A percentile compares a stretch with the other conserved stretches of the same genome.
Evolutionary conservation across 176 grass and related monocot species (phyloP).

Genomic region (Ensete ventricosum): DNA sequence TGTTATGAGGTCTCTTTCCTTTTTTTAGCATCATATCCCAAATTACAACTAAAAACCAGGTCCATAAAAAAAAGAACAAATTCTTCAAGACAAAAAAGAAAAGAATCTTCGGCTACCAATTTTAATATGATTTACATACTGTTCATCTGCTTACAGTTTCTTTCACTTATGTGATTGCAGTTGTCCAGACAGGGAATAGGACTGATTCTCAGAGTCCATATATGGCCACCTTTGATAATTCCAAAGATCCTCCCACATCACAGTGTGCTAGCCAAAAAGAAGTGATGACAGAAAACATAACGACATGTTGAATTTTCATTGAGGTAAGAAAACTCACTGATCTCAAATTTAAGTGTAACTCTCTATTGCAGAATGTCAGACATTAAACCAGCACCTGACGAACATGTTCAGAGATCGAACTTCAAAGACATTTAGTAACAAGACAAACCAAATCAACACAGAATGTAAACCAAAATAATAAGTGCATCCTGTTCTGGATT

Average conservation of each 20-base stretch:
- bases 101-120: conserved; percentile 1
- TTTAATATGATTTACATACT: conserved; percentile 17
- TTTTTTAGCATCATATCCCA: background rate
- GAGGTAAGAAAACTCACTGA: conserved; percentile 14
- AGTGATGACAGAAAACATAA: conserved; percentile 12
- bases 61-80: background rate
- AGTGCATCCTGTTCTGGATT: background rate
- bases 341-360: conserved; percentile 12
- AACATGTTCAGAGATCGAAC: conserved; percentile 14
- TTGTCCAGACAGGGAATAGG: conserved; percentile 1
- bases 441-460: background rate
- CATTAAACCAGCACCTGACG: conserved; percentile 16
- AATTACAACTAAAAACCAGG: background rate
- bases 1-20: background rate
- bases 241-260: conserved; percentile 4
- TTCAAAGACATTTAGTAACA: conserved; percentile 15
- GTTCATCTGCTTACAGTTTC: conserved; percentile 23
- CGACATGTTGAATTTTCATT: conserved; percentile 6
- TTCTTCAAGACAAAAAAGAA: background rate
- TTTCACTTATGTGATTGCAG: conserved; percentile 6
- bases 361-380: conserved; percentile 21
- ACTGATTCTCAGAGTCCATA: conserved; percentile 5
- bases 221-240: conserved; percentile 12
- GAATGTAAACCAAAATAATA: background rate
- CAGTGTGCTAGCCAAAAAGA: conserved; percentile 13